Conservation (phyloP, 257 asterid genomes). For the Fraxinus cuspidata region DNA sequence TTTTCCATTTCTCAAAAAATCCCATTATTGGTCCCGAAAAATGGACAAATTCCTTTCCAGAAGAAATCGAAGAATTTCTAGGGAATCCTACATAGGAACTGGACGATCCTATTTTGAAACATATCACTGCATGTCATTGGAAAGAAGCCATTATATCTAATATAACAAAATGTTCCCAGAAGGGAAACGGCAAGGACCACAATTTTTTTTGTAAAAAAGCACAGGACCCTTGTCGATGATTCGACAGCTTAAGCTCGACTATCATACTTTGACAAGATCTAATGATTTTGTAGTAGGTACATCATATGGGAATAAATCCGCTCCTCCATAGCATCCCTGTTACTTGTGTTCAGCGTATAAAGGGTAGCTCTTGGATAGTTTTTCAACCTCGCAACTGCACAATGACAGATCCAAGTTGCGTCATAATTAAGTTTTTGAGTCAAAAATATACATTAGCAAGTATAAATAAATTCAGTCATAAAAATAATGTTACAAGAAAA, state of each 20-base stretch:
- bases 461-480: background rate
- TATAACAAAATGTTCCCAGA: background rate
- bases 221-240: constrained; percentile 10
- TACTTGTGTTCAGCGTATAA: constrained; percentile 46
- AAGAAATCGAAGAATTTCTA: too few species aligned
- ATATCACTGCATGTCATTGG: background rate
- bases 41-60: too few species aligned
- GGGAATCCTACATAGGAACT: too few species aligned
- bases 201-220: background rate
- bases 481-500: background rate
- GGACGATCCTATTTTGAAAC: background rate
- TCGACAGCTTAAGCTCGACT: background rate
- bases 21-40: too few species aligned
- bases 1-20: too few species aligned
- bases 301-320: constrained; percentile 54
- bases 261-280: constrained; percentile 25
- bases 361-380: constrained; percentile 67
- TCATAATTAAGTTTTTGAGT: background rate
- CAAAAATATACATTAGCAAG: background rate
- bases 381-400: constrained; percentile 77
- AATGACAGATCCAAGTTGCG: constrained; percentile 1
- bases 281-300: constrained; percentile 44
- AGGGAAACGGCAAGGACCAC: background rate
- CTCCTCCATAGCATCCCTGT: constrained; percentile 74
- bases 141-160: background rate